Evolutionary conservation across 2,329 filamentous ascomycete genomes (phyloP), one percentile per base, ranked within the genome.

Genomic region (Pestalotiopsis sp.): DNA sequence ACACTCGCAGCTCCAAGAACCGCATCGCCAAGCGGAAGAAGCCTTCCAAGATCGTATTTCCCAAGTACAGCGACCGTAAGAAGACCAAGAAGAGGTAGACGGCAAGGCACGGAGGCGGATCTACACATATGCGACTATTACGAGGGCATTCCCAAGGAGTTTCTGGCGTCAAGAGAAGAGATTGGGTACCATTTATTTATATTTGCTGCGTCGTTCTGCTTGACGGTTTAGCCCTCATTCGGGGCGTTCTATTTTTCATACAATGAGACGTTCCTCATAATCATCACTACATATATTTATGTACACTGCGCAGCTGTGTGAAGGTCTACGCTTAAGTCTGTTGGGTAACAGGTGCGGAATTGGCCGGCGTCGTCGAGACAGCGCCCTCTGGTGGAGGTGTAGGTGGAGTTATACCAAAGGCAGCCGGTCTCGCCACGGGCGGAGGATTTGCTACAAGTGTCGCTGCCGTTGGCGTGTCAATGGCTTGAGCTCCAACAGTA

Each of bases 21-120:
- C 84, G 85, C 73, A 82, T 89, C 66, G 83, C 86, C 78, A 91
- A 90, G 83, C 84, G 85, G 76, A 85, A 81, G 73, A 82, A 80
- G 72, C 88, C 86, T 78, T 87, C 85, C 56, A 83, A 83, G 70
- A 90, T 91, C 70, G 87, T 89, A 25, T 91, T 91, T 71, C 83
- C 84, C 66, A 89, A 85, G 75, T 89, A 86, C 76, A 85, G 85
- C 70, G 85, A 88, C 68, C 83, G 83, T 71, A 82, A 80, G 66
- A 80, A 80, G 72, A 85, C 83, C 79, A 76, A 74, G 72, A 79
- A 75, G 72, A 73, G 73, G 69, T 74, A 75, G 70, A 59, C 17
- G 17, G 4, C 41, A 39, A 3, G n/a, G 6, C 13, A 9, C 9
- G 20, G 12, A n/a, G 7, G 49, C 20, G 14, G 27, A 20, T 31